These are phyloP conservation scores for Adansonia grandidieri DNA, from an alignment of 441 rosid species.

Conservation along the genomic window DNA sequence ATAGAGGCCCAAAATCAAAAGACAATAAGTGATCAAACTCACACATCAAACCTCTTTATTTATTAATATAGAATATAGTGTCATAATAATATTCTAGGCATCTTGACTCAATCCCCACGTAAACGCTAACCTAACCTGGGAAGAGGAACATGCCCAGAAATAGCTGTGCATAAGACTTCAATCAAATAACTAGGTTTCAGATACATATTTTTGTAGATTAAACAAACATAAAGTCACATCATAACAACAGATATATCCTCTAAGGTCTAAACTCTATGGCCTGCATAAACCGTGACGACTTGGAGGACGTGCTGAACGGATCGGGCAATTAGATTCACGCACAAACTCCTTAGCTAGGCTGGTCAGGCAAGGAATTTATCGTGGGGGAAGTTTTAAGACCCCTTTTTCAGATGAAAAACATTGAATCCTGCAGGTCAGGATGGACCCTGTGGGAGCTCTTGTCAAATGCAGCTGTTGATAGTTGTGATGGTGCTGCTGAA, in stretches of 20 bases:
- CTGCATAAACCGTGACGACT: not conserved
- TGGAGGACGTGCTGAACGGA: not conserved
- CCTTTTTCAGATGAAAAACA: slow-evolving; percentile 66
- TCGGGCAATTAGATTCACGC: slow-evolving; percentile 64
- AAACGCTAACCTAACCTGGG: not conserved
- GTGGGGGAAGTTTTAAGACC: not conserved
- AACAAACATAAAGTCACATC: not conserved
- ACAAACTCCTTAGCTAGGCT: slow-evolving; percentile 50
- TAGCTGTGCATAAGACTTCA: not conserved
- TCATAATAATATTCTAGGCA: not conserved
- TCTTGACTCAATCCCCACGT: not conserved
- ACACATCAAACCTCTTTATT: not conserved
- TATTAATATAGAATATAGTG: not conserved
- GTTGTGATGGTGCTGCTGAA: slow-evolving; percentile 38
- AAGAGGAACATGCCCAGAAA: not conserved
- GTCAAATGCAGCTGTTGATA: slow-evolving; percentile 43
- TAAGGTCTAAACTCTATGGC: not conserved
- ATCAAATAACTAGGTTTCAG: not conserved
- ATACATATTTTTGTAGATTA: not conserved
- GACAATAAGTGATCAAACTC: too few species aligned
- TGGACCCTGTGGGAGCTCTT: slow-evolving; percentile 60
- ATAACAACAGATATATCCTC: not conserved
- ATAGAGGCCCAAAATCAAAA: too few species aligned
- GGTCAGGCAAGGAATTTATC: slow-evolving; percentile 36
- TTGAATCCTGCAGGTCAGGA: slow-evolving; percentile 53